Base-by-base conservation (phyloP, 2,329 filamentous ascomycete genomes). In the Verticillium isaacii region DNA sequence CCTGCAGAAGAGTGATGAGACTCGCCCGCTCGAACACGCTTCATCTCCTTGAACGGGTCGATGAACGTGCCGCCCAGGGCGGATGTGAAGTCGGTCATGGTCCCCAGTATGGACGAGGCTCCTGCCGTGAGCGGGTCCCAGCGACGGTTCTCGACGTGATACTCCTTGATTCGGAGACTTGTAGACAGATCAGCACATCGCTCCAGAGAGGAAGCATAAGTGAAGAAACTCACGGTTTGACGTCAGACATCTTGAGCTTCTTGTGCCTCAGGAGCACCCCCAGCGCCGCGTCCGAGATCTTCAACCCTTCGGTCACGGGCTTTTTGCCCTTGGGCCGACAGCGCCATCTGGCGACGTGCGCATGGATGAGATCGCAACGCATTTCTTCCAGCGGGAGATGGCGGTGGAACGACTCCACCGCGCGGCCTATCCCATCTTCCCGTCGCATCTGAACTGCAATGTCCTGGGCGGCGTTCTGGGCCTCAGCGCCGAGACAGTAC, bases 291-390 rank as follows among this genome's bases (percentile, higher is more conserved):
- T 36, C 14, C 14, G 34, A 36, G 34, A 36, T 9, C 14, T 36
- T 36, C 9, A 14, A 9, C 34, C 14, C 34, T 36, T 9, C 14
- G 34, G 9, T 11, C 11, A 11, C 9, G 14, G 9, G 2, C 1
- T 34, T 72, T 1, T 78, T 80, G 65, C 66, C 50, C 32, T 50
- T 63, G 0, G 19, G 36, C 3, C 57, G 54, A 17, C 81, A 70
- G 32, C 74, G 70, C 85, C 84, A 87, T 0, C 78, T 76, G 0
- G 85, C 84, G 3, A 80, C 77, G 7, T 75, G 74, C n/a, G 84
- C 81, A 2, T 70, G 66, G 4, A 76, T 62, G 11, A 78, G 61
- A 19, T 72, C 68, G 64, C 77, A 78, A 7, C 68, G 59, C 65
- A 78, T 66, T 2, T 67, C 67, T 19, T 72, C 65, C 2, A 71